Conservation (phyloP, 2,329 filamentous ascomycete genomes). For the Verticillium albo-atrum region DNA sequence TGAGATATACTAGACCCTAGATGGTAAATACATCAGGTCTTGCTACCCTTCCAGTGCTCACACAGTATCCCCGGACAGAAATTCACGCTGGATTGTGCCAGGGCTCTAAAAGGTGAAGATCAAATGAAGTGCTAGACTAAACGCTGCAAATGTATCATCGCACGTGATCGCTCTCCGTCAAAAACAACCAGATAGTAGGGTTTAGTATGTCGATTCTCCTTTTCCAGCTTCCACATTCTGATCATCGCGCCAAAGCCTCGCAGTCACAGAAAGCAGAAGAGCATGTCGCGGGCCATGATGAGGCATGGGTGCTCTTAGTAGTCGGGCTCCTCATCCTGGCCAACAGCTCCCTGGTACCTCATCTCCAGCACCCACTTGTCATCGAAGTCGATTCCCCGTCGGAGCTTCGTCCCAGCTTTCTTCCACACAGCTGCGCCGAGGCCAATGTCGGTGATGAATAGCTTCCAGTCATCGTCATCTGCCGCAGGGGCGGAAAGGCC, state of each 20-base stretch:
- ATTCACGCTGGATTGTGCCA: too few species aligned
- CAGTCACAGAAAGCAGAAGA: not conserved
- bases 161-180: not conserved
- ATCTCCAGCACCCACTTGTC: slow-evolving; percentile 80
- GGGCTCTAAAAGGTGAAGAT: too few species aligned
- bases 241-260: not conserved
- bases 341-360: slow-evolving; percentile 35
- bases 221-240: not conserved
- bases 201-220: not conserved
- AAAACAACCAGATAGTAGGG: too few species aligned
- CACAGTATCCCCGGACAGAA: too few species aligned
- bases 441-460: slow-evolving; percentile 84
- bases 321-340: not conserved
- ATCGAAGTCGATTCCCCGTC: slow-evolving; percentile 85
- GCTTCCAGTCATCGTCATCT: slow-evolving; percentile 63
- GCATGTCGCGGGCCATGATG: not conserved
- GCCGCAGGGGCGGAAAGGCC: slow-evolving; percentile 18
- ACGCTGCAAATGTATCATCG: not conserved
- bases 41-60: too few species aligned
- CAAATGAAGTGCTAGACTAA: not conserved
- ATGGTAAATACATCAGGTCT: too few species aligned
- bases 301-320: not conserved
- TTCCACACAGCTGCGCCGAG: slow-evolving; percentile 79
- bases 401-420: slow-evolving; percentile 74
- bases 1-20: too few species aligned